Evolutionary conservation across 345 rosid species (phyloP), one percentile per base, ranked within the genome.

Genomic region (thale cress (Arabidopsis thaliana)): DNA sequence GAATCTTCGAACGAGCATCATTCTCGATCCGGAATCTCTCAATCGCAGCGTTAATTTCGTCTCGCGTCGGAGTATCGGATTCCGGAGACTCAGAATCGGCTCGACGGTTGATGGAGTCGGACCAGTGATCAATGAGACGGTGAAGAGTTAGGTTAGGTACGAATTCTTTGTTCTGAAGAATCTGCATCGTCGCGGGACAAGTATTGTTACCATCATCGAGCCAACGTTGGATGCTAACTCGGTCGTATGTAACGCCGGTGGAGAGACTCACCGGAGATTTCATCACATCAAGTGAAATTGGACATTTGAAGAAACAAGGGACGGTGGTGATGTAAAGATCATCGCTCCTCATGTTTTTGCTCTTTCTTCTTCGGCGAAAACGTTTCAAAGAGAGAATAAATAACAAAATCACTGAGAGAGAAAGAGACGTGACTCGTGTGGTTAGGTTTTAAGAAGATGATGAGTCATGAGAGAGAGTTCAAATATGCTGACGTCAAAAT

Each of bases 181-280:
- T 84, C 79, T 93, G 98, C 98, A 93, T 93, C 71, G 98, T 91
- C 53, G 94, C 93, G 8, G 97, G 98, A 72, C 96, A 93, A 2
- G 94, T 93, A 68, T 89, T 89, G 71, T 91, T 83, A 30, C 98
- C 97, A 77, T 83, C 71, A 74, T 91, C 96, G 45, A 94, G 85
- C 98, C 98, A 94, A 41, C 87, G 87, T 49, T 91, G 92, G 83
- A 91, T 94, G 82, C 91, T 86, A 62, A 86, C 79, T 20, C 96
- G 91, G 80, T 94, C 98, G 80, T 94, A 91, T 10, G 98, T 94
- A n/a, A 94, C 91, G 32, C 98, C 97, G 20, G 97, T 94, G 82
- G 85, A 88, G 12, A 94, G 88, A 80, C 95, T 94, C 34, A 90
- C 97, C 3, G 98, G 98, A 0, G 98, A 91, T 69, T 80, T 85